phyloP scores from a whole-genome alignment of 1,284 basidiomycete genomes.

The Meripilus lineatus region DNA sequence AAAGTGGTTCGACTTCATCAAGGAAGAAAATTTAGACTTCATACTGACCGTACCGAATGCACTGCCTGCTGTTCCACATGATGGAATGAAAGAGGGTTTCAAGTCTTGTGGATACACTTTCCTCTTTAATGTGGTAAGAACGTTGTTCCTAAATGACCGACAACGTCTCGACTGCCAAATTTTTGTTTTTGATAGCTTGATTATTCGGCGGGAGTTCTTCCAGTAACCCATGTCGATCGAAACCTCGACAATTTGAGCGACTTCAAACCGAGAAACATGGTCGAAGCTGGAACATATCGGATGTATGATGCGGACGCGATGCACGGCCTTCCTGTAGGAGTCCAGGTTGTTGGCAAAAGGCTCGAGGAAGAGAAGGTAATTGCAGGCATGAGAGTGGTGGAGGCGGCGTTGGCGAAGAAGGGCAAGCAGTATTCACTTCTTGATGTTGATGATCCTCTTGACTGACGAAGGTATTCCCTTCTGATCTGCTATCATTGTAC shows the following conservation, averaged over 20 bases:
- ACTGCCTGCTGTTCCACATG: constrained; percentile 49
- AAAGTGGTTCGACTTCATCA: constrained; percentile 25
- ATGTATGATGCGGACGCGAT: constrained; percentile 58
- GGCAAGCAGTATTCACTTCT: constrained; percentile 21
- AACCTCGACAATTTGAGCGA: constrained; percentile 44
- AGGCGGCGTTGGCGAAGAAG: constrained; percentile 16
- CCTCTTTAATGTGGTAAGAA: constrained; percentile 59
- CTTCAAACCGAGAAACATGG: constrained; percentile 29
- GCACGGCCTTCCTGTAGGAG: constrained; percentile 64
- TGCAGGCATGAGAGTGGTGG: constrained; percentile 42
- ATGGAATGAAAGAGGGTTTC: constrained; percentile 28
- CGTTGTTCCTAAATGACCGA: neutral
- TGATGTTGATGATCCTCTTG: constrained; percentile 15
- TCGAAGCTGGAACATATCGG: constrained; percentile 27
- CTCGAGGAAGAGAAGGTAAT: constrained; percentile 61
- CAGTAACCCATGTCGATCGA: constrained; percentile 64
- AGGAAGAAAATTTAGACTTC: constrained; percentile 43
- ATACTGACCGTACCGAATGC: constrained; percentile 57
- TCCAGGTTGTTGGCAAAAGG: constrained; percentile 55
- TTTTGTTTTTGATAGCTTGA: constrained; percentile 50
- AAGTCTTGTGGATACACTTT: constrained; percentile 33
- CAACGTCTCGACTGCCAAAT: neutral
- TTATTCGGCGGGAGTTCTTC: constrained; percentile 66
- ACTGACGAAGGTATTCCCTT: too few relatives aligned
- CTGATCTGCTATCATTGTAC: too few relatives aligned